These are phyloP conservation scores for Vitis amurensis DNA, from an alignment of 164 flowering plant species.

Conservation along the genomic window DNA sequence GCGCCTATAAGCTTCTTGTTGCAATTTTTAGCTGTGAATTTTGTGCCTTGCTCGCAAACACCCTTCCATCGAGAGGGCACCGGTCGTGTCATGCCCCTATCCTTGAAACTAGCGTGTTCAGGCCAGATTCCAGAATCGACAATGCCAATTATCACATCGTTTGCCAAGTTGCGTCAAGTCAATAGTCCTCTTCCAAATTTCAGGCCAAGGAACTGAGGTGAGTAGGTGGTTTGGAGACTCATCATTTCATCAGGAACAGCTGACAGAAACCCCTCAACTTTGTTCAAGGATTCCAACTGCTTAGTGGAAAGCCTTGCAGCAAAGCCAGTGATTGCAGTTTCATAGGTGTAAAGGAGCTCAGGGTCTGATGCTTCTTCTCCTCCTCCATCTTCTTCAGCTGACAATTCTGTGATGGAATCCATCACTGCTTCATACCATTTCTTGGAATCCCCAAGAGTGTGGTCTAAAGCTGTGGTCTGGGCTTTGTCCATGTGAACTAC, in stretches of 20 bases:
- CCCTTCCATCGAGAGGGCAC: constrained; percentile 76
- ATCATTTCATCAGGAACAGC: constrained; percentile 53
- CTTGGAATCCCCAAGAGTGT: too few species aligned
- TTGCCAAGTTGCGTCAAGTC: constrained; percentile 35
- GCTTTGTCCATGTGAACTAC: too few species aligned
- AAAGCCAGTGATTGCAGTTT: constrained; percentile 57
- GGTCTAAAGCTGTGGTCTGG: too few species aligned
- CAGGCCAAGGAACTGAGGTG: constrained; percentile 76
- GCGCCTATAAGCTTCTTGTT: constrained; percentile 65
- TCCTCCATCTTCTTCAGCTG: constrained; percentile 4
- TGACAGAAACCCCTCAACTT: constrained; percentile 52
- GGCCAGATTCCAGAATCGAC: constrained; percentile 90
- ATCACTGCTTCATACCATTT: too few species aligned
- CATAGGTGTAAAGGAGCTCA: too few species aligned
- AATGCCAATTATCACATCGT: constrained; percentile 66
- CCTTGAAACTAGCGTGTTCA: constrained; percentile 63
- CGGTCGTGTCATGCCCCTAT: constrained; percentile 31
- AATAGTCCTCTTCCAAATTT: constrained; percentile 57
- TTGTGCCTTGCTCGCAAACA: constrained; percentile 49
- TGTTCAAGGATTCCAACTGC: constrained; percentile 37
- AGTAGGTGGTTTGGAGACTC: constrained; percentile 66
- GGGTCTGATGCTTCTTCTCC: constrained; percentile 27
- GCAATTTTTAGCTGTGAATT: constrained; percentile 48
- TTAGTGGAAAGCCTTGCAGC: constrained; percentile 58
- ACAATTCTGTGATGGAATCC: background rate